Evolutionary conservation across 2,329 filamentous ascomycete genomes (phyloP).

Genomic region (Parastagonospora avenae): DNA sequence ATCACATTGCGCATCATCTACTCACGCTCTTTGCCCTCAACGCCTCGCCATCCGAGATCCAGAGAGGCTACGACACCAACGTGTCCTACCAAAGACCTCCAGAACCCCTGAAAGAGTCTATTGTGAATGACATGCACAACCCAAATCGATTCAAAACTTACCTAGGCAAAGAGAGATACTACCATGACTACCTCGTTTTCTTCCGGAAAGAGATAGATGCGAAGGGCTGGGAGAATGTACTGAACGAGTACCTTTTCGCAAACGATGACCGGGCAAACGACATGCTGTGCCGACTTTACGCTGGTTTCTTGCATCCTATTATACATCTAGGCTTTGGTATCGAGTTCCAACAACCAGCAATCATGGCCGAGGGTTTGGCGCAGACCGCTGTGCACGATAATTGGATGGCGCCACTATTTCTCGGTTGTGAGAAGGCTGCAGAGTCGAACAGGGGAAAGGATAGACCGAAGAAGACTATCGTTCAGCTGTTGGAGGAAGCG

Average conservation of each 20-base stretch:
- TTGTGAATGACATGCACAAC: conserved; percentile 63
- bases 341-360: conserved; percentile 80
- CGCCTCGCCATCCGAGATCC: conserved; percentile 64
- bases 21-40: conserved; percentile 78
- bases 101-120: conserved; percentile 53
- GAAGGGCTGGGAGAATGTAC: conserved; percentile 64
- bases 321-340: conserved; percentile 87
- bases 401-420: conserved; percentile 61
- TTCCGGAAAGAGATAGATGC: conserved; percentile 74
- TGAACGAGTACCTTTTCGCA: conserved; percentile 72
- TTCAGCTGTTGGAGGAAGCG: conserved; percentile 67
- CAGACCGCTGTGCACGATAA: conserved; percentile 73
- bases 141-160: conserved; percentile 61
- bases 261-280: conserved; percentile 69
- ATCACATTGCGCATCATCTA: conserved; percentile 81
- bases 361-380: conserved; percentile 80
- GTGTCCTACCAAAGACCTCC: conserved; percentile 67
- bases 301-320: conserved; percentile 75
- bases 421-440: conserved; percentile 57
- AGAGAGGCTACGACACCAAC: conserved; percentile 69
- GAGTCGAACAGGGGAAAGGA: conserved; percentile 29
- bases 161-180: conserved; percentile 68
- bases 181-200: conserved; percentile 76
- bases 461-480: conserved; percentile 48
- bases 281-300: conserved; percentile 71